These are phyloP conservation scores for Gossypium schwendimanii DNA, from an alignment of 441 rosid species.

Conservation along the genomic window DNA sequence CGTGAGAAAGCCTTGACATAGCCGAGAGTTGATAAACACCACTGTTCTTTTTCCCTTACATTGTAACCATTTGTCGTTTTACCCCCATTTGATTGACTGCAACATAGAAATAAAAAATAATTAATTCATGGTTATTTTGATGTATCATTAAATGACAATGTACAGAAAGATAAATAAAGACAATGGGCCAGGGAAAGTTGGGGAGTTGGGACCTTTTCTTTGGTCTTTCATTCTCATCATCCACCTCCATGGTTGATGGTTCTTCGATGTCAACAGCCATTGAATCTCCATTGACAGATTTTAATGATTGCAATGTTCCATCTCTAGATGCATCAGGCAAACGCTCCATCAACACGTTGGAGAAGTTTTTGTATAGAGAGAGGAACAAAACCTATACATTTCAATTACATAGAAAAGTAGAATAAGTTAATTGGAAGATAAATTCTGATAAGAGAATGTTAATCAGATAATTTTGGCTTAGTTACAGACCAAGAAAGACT, in stretches of 20 bases:
- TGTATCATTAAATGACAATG: not conserved
- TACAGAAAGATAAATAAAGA: not conserved
- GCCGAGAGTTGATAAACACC: slow-evolving; percentile 93
- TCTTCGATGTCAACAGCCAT: slow-evolving; percentile 54
- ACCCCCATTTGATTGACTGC: slow-evolving; percentile 55
- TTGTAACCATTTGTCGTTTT: slow-evolving; percentile 26
- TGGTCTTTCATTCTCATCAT: slow-evolving; percentile 55
- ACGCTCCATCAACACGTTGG: slow-evolving; percentile 60
- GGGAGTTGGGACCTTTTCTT: slow-evolving; percentile 34
- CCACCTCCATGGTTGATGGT: slow-evolving; percentile 75
- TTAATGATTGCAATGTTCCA: slow-evolving; percentile 50
- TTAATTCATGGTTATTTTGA: not conserved
- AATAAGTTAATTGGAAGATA: slow-evolving; percentile 6
- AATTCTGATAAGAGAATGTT: not conserved
- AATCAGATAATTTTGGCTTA: not conserved
- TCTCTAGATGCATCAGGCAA: slow-evolving; percentile 69
- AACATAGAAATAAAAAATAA: not conserved
- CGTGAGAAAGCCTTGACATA: slow-evolving; percentile 85
- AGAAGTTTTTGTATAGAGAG: slow-evolving; percentile 59
- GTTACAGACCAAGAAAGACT: not conserved
- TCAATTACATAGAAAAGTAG: slow-evolving; percentile 12
- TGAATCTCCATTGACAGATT: slow-evolving; percentile 43
- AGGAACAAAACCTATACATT: slow-evolving; percentile 56
- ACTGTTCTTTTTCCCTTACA: slow-evolving; percentile 79
- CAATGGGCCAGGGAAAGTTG: not conserved